Percentiles rank a stretch among this genome's conserved stretches.
phyloP scores from a whole-genome alignment of 352 stramenopile species.

The Globisporangium abappressorium region DNA sequence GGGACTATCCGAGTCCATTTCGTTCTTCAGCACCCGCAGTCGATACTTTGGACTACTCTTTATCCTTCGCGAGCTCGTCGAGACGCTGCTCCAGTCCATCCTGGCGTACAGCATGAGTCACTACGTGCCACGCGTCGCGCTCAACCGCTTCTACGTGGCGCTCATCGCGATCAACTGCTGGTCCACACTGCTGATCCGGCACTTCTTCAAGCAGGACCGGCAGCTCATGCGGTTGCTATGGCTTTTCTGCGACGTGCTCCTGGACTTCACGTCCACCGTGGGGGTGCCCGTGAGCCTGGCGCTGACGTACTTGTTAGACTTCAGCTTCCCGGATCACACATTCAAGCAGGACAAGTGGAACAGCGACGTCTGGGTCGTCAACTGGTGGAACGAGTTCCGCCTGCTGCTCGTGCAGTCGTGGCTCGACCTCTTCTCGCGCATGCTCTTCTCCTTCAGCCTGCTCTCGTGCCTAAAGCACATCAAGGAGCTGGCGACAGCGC shows the following conservation, averaged over 20 bases:
- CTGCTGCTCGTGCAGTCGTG: slow-evolving; percentile 10
- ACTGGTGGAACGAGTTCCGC: slow-evolving; percentile 6
- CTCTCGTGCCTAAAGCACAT: slow-evolving; percentile 1
- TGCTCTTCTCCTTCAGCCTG: slow-evolving; percentile 11
- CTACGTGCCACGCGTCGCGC: neutral
- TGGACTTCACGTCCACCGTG: slow-evolving; percentile 5
- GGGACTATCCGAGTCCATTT: neutral
- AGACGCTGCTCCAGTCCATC: slow-evolving; percentile 10
- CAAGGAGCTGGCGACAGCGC: slow-evolving; percentile 1
- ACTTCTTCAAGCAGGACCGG: neutral
- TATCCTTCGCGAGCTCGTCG: slow-evolving; percentile 1
- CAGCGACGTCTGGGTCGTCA: neutral
- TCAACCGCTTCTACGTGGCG: slow-evolving; percentile 9
- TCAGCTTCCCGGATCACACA: neutral
- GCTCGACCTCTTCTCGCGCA: neutral
- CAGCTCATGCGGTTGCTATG: slow-evolving; percentile 10
- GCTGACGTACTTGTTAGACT: neutral
- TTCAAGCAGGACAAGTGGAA: neutral
- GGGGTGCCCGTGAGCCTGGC: neutral
- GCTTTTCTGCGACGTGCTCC: neutral
- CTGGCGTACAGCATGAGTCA: slow-evolving; percentile 10
- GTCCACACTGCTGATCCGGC: slow-evolving; percentile 2
- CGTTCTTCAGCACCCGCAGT: neutral
- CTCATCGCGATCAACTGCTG: slow-evolving; percentile 4
- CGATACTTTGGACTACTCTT: neutral